These are phyloP conservation scores for Diplodia seriata DNA, from an alignment of 2,329 filamentous ascomycete species.

Conservation along the genomic window DNA sequence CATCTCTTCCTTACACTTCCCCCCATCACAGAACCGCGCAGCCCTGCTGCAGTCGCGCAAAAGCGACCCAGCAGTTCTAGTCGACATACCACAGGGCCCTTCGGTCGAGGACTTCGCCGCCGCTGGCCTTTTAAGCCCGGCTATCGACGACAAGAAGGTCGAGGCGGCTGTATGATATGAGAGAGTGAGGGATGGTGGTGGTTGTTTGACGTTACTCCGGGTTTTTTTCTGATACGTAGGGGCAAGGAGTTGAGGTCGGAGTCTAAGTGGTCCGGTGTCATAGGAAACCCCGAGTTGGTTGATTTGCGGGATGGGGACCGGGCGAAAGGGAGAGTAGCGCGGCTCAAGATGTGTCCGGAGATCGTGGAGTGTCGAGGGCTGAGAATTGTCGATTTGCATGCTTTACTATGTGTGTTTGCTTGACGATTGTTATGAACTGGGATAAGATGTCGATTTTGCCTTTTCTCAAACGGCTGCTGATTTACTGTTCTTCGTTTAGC, in stretches of 20 bases:
- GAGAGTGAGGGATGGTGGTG: no score
- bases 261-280: background rate
- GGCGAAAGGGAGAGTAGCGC: background rate
- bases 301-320: background rate
- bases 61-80: slow-evolving; percentile 54
- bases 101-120: slow-evolving; percentile 54
- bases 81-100: slow-evolving; percentile 53
- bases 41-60: slow-evolving; percentile 48
- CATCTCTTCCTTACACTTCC: background rate
- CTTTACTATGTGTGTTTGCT: no score
- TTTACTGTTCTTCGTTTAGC: background rate
- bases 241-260: background rate
- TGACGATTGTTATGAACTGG: background rate
- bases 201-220: no score
- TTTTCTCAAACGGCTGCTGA: background rate
- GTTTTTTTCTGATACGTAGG: background rate
- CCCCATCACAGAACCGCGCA: slow-evolving; percentile 45
- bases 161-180: background rate
- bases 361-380: no score
- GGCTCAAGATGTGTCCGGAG: no score
- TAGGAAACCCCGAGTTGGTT: background rate
- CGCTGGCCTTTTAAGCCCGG: slow-evolving; percentile 34
- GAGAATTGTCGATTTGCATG: no score
- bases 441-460: background rate
- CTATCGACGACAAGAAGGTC: background rate